A percentile compares a stretch with the other conserved stretches of the same genome.
These are phyloP conservation scores for Candida silvatica DNA, from an alignment of 805 yeast species.

Conservation along the genomic window DNA sequence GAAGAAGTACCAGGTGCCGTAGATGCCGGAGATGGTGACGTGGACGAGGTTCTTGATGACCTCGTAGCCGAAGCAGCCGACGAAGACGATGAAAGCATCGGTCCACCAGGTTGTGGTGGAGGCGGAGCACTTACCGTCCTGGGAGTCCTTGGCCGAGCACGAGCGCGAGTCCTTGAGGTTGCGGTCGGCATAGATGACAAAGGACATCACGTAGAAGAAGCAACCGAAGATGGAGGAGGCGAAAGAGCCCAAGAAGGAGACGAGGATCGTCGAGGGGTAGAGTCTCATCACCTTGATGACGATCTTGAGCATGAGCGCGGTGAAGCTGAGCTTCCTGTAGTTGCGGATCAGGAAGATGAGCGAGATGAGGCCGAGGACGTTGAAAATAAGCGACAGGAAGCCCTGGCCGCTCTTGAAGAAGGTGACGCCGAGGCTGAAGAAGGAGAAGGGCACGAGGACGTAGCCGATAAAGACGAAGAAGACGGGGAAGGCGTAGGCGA, in stretches of 20 bases:
- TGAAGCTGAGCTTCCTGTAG: slow-evolving; percentile 21
- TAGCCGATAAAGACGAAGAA: slow-evolving; percentile 22
- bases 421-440: slow-evolving; percentile 16
- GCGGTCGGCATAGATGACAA: slow-evolving; percentile 31
- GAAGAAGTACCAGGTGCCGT: slow-evolving; percentile 88
- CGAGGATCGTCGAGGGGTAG: slow-evolving; percentile 61
- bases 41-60: slow-evolving; percentile 76
- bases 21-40: slow-evolving; percentile 74
- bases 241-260: slow-evolving; percentile 32
- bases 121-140: slow-evolving; percentile 22
- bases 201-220: slow-evolving; percentile 57
- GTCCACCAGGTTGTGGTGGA: slow-evolving; percentile 15
- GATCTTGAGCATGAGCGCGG: slow-evolving; percentile 19
- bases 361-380: slow-evolving; percentile 7
- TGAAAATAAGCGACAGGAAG: slow-evolving; percentile 12
- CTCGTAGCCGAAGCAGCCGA: slow-evolving; percentile 78
- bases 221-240: slow-evolving; percentile 48
- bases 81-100: slow-evolving; percentile 62
- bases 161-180: slow-evolving; percentile 44
- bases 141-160: slow-evolving; percentile 18
- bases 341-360: slow-evolving; percentile 17
- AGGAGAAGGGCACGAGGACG: slow-evolving; percentile 18
- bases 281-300: slow-evolving; percentile 71
- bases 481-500: slow-evolving; percentile 21
- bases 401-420: slow-evolving; percentile 5